Conservation (phyloP, 2,329 filamentous ascomycete species). For the Emmonsiellopsis sp. region DNA sequence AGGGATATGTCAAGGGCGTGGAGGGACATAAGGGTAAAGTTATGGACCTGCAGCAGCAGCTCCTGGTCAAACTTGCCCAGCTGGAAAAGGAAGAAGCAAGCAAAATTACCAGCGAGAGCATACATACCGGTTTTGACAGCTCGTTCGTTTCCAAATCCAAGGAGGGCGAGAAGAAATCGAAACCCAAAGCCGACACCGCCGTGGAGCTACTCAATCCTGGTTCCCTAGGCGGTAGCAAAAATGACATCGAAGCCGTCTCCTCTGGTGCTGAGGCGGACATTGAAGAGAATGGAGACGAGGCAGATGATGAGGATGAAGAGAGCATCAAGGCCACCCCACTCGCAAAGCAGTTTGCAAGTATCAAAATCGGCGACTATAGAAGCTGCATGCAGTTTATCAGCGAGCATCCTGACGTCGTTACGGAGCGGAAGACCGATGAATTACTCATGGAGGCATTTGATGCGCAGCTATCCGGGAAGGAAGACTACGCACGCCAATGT, state of each 20-base stretch:
- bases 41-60: conserved; percentile 63
- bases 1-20: conserved; percentile 70
- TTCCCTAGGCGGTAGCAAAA: conserved; percentile 19
- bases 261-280: conserved; percentile 54
- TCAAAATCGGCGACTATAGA: conserved; percentile 66
- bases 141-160: conserved; percentile 63
- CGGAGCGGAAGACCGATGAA: conserved; percentile 82
- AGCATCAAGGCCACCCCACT: conserved; percentile 67
- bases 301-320: conserved; percentile 57
- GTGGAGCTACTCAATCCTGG: conserved; percentile 71
- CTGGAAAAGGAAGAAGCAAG: conserved; percentile 74
- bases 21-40: conserved; percentile 70
- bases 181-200: conserved; percentile 18
- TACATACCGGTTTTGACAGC: conserved; percentile 84
- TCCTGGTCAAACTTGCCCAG: conserved; percentile 64
- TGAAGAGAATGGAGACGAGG: conserved; percentile 42
- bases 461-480: conserved; percentile 65
- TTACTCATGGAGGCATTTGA: conserved; percentile 89
- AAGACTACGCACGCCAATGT: conserved; percentile 71
- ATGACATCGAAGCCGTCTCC: conserved; percentile 32
- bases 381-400: conserved; percentile 67
- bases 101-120: conserved; percentile 89
- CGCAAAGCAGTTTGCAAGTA: conserved; percentile 72
- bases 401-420: conserved; percentile 67
- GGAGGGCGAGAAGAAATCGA: conserved; percentile 32